Evolutionary conservation across 2,329 filamentous ascomycete genomes (phyloP).

Genomic region (Sporothrix pseudoabietina): DNA sequence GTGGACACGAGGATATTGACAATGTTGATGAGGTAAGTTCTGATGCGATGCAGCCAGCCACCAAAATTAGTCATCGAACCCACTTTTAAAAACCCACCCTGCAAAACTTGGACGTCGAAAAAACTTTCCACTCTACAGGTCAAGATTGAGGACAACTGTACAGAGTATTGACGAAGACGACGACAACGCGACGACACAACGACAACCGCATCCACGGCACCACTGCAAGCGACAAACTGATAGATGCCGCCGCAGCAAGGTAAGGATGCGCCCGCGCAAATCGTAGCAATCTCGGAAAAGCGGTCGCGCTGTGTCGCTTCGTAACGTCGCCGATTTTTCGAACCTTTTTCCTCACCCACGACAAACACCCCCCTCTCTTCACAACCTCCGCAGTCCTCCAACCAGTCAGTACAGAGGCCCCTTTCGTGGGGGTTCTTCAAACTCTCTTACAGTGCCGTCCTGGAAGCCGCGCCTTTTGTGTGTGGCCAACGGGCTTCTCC

Average conservation of each 20-base stretch:
- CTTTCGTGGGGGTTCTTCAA: background rate
- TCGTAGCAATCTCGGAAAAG: background rate
- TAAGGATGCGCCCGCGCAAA: background rate
- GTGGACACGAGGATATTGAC: background rate
- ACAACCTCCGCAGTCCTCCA: background rate
- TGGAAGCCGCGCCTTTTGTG: background rate
- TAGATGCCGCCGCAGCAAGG: background rate
- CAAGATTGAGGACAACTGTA: background rate
- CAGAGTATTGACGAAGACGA: background rate
- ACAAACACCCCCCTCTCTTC: background rate
- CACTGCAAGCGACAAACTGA: background rate
- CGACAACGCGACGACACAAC: background rate
- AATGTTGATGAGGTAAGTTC: background rate
- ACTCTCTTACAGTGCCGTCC: constrained; percentile 3
- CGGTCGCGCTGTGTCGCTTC: background rate
- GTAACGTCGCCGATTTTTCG: background rate
- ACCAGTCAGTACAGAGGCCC: constrained; percentile 17
- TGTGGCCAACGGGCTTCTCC: constrained; percentile 14
- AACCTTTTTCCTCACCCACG: background rate
- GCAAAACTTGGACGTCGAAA: background rate
- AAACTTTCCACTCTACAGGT: background rate
- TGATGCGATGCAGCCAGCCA: background rate
- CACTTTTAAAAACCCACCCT: background rate
- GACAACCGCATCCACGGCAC: background rate
- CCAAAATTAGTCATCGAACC: background rate